A percentile compares a stretch with the other conserved stretches of the same genome.
Evolutionary conservation across 2,329 filamentous ascomycete species (phyloP).

Genomic region (Alternaria alternata): DNA sequence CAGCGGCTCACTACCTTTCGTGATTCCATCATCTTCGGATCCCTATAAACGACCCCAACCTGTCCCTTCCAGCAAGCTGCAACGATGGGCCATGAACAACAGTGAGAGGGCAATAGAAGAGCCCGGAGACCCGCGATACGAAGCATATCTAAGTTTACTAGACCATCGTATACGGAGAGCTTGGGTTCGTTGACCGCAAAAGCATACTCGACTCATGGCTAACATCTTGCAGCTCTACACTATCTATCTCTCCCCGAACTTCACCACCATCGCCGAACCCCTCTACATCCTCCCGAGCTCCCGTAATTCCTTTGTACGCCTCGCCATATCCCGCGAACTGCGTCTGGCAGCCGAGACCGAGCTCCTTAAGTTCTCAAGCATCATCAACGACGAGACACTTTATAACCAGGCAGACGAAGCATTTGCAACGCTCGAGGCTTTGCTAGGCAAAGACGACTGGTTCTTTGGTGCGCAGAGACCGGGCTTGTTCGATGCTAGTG

Average conservation of each 20-base stretch:
- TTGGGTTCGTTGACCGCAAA: conserved; percentile 66
- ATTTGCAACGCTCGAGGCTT: conserved; percentile 66
- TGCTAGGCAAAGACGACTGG: conserved; percentile 66
- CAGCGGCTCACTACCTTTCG: conserved; percentile 85
- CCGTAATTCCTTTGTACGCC: conserved; percentile 68
- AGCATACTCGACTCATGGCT: background rate
- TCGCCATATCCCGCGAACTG: conserved; percentile 71
- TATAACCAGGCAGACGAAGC: conserved; percentile 69
- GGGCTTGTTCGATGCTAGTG: conserved; percentile 81
- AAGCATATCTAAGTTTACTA: conserved; percentile 80
- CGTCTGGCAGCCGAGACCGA: conserved; percentile 76
- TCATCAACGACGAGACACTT: conserved; percentile 65
- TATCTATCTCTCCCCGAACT: conserved; percentile 81
- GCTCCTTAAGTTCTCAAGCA: conserved; percentile 70
- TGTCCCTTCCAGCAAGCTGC: conserved; percentile 70
- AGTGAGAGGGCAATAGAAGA: conserved; percentile 49
- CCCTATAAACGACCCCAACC: conserved; percentile 50
- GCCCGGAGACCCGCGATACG: conserved; percentile 65
- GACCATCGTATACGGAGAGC: conserved; percentile 81
- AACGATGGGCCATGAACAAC: conserved; percentile 69
- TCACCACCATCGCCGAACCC: conserved; percentile 67
- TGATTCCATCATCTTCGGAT: conserved; percentile 64
- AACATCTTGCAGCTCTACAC: conserved; percentile 68
- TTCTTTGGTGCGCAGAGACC: conserved; percentile 69
- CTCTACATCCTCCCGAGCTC: conserved; percentile 75